These are phyloP conservation scores for Claviceps paspali DNA, from an alignment of 2,329 filamentous ascomycete genomes.

Conservation along the genomic window DNA sequence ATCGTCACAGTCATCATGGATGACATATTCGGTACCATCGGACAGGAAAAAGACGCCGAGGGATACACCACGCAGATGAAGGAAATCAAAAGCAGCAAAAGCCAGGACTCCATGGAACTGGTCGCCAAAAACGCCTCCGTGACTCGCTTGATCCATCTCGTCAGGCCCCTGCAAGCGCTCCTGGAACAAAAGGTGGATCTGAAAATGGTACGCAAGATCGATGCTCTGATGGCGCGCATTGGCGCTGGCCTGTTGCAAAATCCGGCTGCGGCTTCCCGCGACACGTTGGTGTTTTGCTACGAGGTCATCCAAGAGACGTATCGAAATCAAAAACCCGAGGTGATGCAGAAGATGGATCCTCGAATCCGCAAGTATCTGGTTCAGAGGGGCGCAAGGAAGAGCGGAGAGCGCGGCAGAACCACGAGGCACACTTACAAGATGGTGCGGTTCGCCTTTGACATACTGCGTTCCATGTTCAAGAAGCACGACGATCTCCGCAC, in stretches of 20 bases:
- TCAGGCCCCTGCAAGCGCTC: conserved; percentile 63
- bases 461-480: conserved; percentile 70
- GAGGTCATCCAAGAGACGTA: conserved; percentile 85
- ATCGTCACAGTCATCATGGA: conserved; percentile 86
- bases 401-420: conserved; percentile 53
- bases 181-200: conserved; percentile 73
- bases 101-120: conserved; percentile 92
- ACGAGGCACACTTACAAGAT: conserved; percentile 79
- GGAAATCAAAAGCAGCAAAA: conserved; percentile 96
- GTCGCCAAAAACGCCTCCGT: conserved; percentile 73
- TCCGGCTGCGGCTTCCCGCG: conserved; percentile 57
- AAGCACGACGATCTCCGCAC: conserved; percentile 74
- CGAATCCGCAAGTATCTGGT: conserved; percentile 61
- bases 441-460: conserved; percentile 72
- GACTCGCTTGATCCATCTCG: conserved; percentile 54
- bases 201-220: conserved; percentile 75
- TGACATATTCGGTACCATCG: conserved; percentile 83
- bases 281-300: conserved; percentile 88
- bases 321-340: conserved; percentile 38
- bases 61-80: conserved; percentile 93
- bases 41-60: conserved; percentile 93
- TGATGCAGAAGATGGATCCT: conserved; percentile 41
- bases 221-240: conserved; percentile 73
- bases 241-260: conserved; percentile 74
- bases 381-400: conserved; percentile 64